Evolutionary conservation across 257 asterid genomes (phyloP), one percentile per base, ranked within the genome.

Genomic region (Solanum sparsipilum): DNA sequence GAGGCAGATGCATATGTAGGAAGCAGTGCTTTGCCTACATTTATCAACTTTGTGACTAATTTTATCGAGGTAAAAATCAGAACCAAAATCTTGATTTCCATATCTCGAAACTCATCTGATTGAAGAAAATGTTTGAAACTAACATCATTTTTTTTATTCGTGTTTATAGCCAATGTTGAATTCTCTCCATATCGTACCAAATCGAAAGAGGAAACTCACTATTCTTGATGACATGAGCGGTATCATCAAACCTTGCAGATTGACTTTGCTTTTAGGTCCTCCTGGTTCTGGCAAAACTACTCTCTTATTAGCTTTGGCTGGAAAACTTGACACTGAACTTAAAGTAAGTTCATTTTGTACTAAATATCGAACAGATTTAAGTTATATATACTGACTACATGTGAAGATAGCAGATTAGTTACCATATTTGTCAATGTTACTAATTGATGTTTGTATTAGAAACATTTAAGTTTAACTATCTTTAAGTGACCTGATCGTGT

Each of bases 251-350:
- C 98, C 98, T 6, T 79, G 96, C 88, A 91, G 95, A 89, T 48
- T 81, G 41, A 81, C 70, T 29, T 48, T 81, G 41, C 70, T 81
- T 46, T 48, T 81, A 20, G 85, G 85, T 16, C 85, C 85, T 81
- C 85, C 85, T 46, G 85, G 41, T 81, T 46, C 70, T 18, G 70
- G 85, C 27, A 81, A 81, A 48, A 81, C 70, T 89, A 84, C 94
- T 0, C 93, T 94, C 27, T 67, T 94, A 87, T 87, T 93, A 81
- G 98, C 96, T 87, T 88, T 94, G 92, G 96, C 98, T 12, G 98
- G 96, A 74, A 94, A 92, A 36, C 95, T 94, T 11, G 98, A 95
- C 21, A 78, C 89, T 13, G 8, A 90, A 13, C 93, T 95, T 5
- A 87, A 88, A 89, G 98, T 94, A 81, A 29, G 41, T 25, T 13